Base-by-base conservation (phyloP, 768 basidiomycete species). In the Amanita exitialis region DNA sequence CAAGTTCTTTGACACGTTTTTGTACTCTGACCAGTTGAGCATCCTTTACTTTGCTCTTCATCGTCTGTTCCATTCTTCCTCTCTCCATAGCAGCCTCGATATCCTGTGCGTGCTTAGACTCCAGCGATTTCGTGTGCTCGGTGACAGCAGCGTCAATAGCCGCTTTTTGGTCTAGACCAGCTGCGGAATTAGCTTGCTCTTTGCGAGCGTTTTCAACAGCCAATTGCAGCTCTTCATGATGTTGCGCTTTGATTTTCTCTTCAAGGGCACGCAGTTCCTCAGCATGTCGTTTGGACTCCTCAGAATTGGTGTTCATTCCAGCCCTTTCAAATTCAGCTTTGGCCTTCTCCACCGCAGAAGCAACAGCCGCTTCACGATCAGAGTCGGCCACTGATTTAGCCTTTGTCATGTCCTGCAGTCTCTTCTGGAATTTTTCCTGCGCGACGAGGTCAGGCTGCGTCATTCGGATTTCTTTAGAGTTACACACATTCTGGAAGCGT, bases 31-130 rank as follows among this genome's bases (percentile, higher is more conserved):
- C 71, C n/a, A 89, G 67, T 56, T 84, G 84, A 1, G 69, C 67
- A 56, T 90, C 87, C 66, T 88, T 89, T 38, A 90, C 56, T 61
- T 83, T 86, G 30, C 66, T 61, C 66, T 83, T 85, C 20, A 78
- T 69, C 1, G 59, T 68, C 46, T 75, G 70, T 55, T 90, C 87
- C 68, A 76, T 69, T 43, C 86, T 71, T 2, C 87, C 87, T 2
- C 77, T 69, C 45, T 90, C 87, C 6, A 83, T 72, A 1, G 87
- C 87, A 5, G 76, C 69, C 2, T 71, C 71, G 30, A 87, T 76
- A 47, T 84, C 83, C 20, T 77, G 70, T 5, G 70, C 67, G 20
- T 78, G 78, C 36, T 67, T 69, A 9, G 69, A 64, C 60, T 76
- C 67, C 3, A 74, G 53, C 20, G 72, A 67, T 55, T 72, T 69